Evolutionary conservation across 371 early-diverging fungal genomes (phyloP), one percentile per base, ranked within the genome.

Genomic region (Dinochytrium kinnereticum): DNA sequence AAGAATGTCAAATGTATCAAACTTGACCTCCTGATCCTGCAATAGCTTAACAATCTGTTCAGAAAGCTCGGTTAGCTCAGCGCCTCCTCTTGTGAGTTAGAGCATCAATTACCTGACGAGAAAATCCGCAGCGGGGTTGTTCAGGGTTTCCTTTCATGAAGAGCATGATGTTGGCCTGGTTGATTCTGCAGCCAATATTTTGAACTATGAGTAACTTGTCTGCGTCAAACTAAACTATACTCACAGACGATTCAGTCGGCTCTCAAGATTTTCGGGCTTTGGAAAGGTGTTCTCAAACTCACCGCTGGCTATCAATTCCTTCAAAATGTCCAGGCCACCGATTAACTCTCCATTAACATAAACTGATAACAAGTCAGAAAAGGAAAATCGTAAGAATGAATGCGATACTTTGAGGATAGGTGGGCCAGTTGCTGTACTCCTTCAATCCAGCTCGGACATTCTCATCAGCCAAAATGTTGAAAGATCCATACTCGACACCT

Each of bases 101-200:
- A 24, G 57, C 21, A 57, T 57, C 26, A 36, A 17, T 3, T 73
- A 93, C 78, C 79, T 92, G 91, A 78, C 90, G 89, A 64, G 94
- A 92, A 74, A 96, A 96, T 2, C 96, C 96, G 81, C 96, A 96
- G 34, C 90, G 86, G 30, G 94, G 96, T 65, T 84, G 86, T 15
- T 87, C 87, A 0, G 96, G 95, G 40, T 90, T 90, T 38, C 99
- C 99, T 83, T 98, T 99, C 77, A 99, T 98, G 81, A 99, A 97
- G n/a, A 95, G 84, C 79, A 81, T 76, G 51, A 81, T 73, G 7
- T 78, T 68, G 0, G 76, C 76, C 69, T 75, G 65, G 61, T 79
- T 78, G 71, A 80, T 74, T 1, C 80, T 80, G 53, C 19, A 44
- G 44, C 44, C 7, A 38, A 30, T 19, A 15, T 30, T n/a, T 53